phyloP scores from a whole-genome alignment of 2,329 filamentous ascomycete genomes.

The Boeremia exigua region DNA sequence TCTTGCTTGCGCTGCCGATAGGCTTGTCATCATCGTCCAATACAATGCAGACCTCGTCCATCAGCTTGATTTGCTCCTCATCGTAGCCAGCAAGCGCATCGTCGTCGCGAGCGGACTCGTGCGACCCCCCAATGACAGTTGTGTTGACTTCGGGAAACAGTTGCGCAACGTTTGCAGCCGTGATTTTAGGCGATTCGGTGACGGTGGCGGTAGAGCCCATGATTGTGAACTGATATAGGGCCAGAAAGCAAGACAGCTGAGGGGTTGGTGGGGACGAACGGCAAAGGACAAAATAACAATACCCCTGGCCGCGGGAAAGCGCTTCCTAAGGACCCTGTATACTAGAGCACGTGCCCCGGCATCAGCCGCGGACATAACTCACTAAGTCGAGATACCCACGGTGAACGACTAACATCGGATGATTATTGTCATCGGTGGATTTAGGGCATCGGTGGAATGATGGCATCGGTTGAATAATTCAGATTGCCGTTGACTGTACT shows the following conservation, averaged over 20 bases:
- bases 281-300: slow-evolving; percentile 9
- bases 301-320: slow-evolving; percentile 2
- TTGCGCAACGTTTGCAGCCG: slow-evolving; percentile 82
- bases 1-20: slow-evolving; percentile 97
- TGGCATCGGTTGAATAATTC: slow-evolving; percentile 3
- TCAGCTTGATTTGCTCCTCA: slow-evolving; percentile 95
- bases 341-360: slow-evolving; percentile 9
- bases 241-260: slow-evolving; percentile 3
- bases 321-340: slow-evolving; percentile 10
- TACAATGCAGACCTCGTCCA: slow-evolving; percentile 99
- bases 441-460: too few species aligned
- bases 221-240: slow-evolving; percentile 17
- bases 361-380: background rate
- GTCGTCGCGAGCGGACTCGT: slow-evolving; percentile 62
- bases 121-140: slow-evolving; percentile 65
- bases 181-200: slow-evolving; percentile 67
- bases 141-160: slow-evolving; percentile 86
- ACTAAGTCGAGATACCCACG: too few species aligned
- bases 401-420: too few species aligned
- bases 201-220: slow-evolving; percentile 44
- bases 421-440: too few species aligned
- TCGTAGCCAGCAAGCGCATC: slow-evolving; percentile 87
- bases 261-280: slow-evolving; percentile 13
- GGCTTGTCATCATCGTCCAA: slow-evolving; percentile 89
- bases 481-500: slow-evolving; percentile 16